Percentiles rank a stretch among this genome's conserved stretches.
phyloP scores from a whole-genome alignment of 306 rosid genomes.

The Vicia faba region DNA sequence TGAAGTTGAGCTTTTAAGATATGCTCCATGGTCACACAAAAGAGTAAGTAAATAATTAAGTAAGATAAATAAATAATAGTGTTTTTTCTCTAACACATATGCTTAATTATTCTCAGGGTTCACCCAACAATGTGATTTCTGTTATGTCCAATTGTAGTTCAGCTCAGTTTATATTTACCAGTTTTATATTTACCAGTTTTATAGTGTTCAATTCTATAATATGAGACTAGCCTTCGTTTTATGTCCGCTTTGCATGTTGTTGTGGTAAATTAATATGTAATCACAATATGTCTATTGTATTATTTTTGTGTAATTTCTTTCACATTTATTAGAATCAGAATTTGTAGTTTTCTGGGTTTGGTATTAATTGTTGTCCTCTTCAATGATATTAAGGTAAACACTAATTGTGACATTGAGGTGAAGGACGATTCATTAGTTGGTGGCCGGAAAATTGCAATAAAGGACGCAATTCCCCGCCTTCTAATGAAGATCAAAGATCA shows the following conservation, averaged over 20 bases:
- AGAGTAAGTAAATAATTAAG: too few species aligned
- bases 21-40: slow-evolving; percentile 78
- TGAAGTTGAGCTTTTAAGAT: slow-evolving; percentile 82
- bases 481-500: slow-evolving; percentile 65
- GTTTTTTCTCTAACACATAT: background rate
- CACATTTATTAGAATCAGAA: background rate
- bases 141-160: slow-evolving; percentile 82
- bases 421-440: slow-evolving; percentile 71
- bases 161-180: background rate
- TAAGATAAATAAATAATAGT: too few species aligned
- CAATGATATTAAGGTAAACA: slow-evolving; percentile 85
- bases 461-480: slow-evolving; percentile 87
- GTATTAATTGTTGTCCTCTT: slow-evolving; percentile 36
- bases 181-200: background rate
- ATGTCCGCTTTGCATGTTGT: slow-evolving; percentile 2
- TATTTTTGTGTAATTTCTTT: slow-evolving; percentile 2
- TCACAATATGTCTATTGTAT: slow-evolving; percentile 8
- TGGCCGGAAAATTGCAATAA: slow-evolving; percentile 74
- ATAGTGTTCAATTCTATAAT: background rate
- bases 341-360: slow-evolving; percentile 19
- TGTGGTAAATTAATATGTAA: background rate
- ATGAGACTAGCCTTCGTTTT: background rate
- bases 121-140: slow-evolving; percentile 74
- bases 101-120: slow-evolving; percentile 60
- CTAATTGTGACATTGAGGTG: slow-evolving; percentile 75